phyloP scores from a whole-genome alignment of 257 asterid species.

The Perilla frutescens region DNA sequence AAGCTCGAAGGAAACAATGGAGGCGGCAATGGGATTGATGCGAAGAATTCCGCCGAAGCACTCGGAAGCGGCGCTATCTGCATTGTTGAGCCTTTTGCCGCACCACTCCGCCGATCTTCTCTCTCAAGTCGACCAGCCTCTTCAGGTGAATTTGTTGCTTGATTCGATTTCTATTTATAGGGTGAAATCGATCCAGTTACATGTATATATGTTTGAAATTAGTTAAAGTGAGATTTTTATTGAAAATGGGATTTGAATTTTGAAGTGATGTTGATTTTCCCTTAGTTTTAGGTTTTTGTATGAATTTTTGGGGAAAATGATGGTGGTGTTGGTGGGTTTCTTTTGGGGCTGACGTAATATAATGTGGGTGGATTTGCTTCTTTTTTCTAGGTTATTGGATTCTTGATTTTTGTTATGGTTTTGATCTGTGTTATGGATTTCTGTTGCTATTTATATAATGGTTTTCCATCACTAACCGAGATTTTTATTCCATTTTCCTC shows the following conservation, averaged over 20 bases:
- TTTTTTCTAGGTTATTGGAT: neutral
- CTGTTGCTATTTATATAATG: neutral
- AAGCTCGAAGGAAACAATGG: constrained; percentile 50
- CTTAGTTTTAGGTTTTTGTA: neutral
- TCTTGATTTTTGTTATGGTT: neutral
- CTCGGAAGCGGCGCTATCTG: constrained; percentile 83
- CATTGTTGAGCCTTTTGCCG: constrained; percentile 88
- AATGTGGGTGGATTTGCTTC: neutral
- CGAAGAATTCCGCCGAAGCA: constrained; percentile 94
- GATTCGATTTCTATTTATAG: neutral
- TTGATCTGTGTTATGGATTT: neutral
- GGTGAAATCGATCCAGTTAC: neutral
- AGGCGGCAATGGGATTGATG: constrained; percentile 99
- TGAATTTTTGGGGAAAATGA: neutral
- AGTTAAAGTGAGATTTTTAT: constrained; percentile 11
- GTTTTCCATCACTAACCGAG: neutral
- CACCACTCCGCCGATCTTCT: constrained; percentile 94
- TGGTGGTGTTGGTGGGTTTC: neutral
- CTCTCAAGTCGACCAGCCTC: constrained; percentile 97
- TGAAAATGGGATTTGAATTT: constrained; percentile 4
- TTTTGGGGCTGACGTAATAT: neutral
- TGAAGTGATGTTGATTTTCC: neutral
- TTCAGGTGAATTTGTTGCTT: constrained; percentile 59
- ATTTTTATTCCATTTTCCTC: neutral
- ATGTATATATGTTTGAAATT: neutral